phyloP scores from a whole-genome alignment of 148 eudicot species.

The Fagopyrum tataricum region DNA sequence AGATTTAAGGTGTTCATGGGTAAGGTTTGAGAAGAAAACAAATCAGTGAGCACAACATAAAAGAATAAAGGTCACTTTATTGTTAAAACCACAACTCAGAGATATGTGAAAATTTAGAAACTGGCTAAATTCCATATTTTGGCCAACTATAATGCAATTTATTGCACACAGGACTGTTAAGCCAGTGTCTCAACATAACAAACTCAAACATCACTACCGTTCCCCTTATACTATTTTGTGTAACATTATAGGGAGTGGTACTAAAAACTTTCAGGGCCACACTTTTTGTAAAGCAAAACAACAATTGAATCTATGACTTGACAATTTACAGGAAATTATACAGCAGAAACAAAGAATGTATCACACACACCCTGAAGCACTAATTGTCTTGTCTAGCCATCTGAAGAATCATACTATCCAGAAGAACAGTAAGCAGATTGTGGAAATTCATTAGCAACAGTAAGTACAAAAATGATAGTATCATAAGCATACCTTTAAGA shows the following conservation, averaged over 20 bases:
- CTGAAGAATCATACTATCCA: background rate
- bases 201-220: background rate
- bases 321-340: background rate
- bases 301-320: background rate
- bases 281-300: background rate
- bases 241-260: background rate
- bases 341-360: background rate
- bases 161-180: background rate
- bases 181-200: background rate
- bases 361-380: background rate
- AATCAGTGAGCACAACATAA: background rate
- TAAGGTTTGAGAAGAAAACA: background rate
- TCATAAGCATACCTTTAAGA: conserved; percentile 59
- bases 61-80: background rate
- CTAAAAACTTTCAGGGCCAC: background rate
- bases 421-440: background rate
- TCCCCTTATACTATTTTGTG: background rate
- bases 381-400: background rate
- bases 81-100: background rate
- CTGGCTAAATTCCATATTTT: background rate
- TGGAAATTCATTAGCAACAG: background rate
- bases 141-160: background rate
- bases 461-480: background rate
- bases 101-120: background rate
- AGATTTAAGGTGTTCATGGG: background rate